These are phyloP conservation scores for Jaminaea rosea DNA, from an alignment of 1,284 basidiomycete species.

Conservation along the genomic window DNA sequence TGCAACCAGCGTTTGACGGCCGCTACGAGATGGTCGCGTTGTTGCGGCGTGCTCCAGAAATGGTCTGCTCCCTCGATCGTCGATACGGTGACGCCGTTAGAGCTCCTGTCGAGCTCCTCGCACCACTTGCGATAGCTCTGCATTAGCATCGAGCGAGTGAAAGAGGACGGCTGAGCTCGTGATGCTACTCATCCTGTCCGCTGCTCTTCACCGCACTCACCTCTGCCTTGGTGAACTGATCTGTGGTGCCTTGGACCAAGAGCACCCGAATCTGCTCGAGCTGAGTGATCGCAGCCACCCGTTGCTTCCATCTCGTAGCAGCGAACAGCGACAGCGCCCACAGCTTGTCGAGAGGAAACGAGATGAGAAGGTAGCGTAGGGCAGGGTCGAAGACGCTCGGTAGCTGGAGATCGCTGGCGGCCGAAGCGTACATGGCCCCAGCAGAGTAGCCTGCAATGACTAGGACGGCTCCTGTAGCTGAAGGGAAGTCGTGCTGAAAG, in stretches of 20 bases:
- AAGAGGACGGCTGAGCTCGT: background rate
- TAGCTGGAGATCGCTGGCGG: background rate
- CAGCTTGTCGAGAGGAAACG: background rate
- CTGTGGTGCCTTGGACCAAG: background rate
- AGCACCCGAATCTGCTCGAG: background rate
- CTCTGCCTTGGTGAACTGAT: background rate
- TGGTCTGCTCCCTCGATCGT: background rate
- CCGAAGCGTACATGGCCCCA: background rate
- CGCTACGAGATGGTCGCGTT: too few species aligned
- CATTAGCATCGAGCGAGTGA: background rate
- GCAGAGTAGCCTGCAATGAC: background rate
- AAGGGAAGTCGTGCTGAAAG: background rate
- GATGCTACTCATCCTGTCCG: background rate
- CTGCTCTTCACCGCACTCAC: background rate
- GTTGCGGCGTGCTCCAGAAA: background rate
- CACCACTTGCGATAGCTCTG: background rate
- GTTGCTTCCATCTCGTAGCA: background rate
- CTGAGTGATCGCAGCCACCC: too few species aligned
- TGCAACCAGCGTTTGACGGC: too few species aligned
- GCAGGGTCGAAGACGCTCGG: background rate
- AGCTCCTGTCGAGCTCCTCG: background rate
- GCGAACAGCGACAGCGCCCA: background rate
- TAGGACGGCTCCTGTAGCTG: background rate
- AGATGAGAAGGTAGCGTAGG: background rate
- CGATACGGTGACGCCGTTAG: background rate